Percentiles rank a stretch among this genome's conserved stretches.
Conservation (phyloP, 495 filamentous ascomycete species). For the Penicillium coffeae region DNA sequence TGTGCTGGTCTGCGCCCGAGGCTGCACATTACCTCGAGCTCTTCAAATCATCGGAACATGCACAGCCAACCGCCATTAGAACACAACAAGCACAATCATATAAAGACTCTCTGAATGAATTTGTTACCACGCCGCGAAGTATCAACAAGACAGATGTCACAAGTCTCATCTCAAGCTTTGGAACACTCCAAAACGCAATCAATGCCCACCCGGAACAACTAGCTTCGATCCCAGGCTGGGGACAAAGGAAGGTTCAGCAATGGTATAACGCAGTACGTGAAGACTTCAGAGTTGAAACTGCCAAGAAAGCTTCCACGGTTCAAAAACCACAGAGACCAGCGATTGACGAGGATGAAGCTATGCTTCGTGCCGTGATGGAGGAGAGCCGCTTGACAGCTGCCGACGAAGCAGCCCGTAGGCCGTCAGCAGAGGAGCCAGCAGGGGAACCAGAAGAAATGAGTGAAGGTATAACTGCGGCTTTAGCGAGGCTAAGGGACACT, state of each 20-base stretch:
- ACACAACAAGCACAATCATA: constrained; percentile 79
- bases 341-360: constrained; percentile 23
- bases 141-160: constrained; percentile 95
- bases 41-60: constrained; percentile 89
- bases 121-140: constrained; percentile 81
- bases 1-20: constrained; percentile 92
- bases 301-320: constrained; percentile 50
- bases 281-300: constrained; percentile 71
- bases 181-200: constrained; percentile 76
- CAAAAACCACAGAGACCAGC: constrained; percentile 29
- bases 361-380: constrained; percentile 17
- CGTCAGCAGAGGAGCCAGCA: not conserved
- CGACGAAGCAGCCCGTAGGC: not conserved
- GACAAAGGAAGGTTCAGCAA: constrained; percentile 84
- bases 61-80: constrained; percentile 73
- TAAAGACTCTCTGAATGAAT: constrained; percentile 85
- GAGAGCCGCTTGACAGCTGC: constrained; percentile 8
- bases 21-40: constrained; percentile 89
- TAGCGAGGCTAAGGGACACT: constrained; percentile 22
- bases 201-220: constrained; percentile 87
- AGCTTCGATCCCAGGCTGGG: constrained; percentile 80
- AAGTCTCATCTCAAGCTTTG: constrained; percentile 81
- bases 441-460: constrained; percentile 12
- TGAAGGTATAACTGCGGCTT: constrained; percentile 25
- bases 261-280: constrained; percentile 81